Base-by-base conservation (phyloP, 257 asterid genomes). In the Capsicum chinense region DNA sequence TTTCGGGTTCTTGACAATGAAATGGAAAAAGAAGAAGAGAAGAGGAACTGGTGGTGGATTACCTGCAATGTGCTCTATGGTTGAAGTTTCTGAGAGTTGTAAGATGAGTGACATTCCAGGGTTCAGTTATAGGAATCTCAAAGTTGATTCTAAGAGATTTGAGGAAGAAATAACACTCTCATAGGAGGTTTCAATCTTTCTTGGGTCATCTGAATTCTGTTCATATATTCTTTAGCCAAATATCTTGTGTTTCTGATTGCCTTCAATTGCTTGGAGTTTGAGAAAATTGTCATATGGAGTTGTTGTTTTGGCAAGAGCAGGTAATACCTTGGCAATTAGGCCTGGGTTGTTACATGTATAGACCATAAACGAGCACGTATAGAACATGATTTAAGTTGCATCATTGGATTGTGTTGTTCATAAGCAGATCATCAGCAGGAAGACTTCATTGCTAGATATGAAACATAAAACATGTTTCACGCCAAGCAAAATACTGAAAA, bases 51-150 rank as follows among this genome's bases (percentile, higher is more conserved):
- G 91, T 70, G 87, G 88, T 56, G 92, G 90, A 81, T 85, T 88
- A 8, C 87, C 81, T 87, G 3, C 92, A 90, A 0, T 89, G 92
- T 69, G 85, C 84, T 63, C 91, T 76, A 82, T 87, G 87, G 91
- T 89, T 81, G 90, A 89, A 79, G 88, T 89, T 82, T 79, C 88
- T 47, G 82, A 85, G 42, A 85, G 81, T 79, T 87, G 80, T 56
- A 76, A 84, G 79, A 79, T 85, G 62, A 87, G 83, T 80, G 92
- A 90, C 14, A 80, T 90, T 71, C 89, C 89, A 21, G 88, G 93
- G 11, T 95, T 92, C 84, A 82, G 90, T 85, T 95, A 93, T 81
- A 89, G 85, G 16, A 94, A 92, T 87, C 98, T 95, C n/a, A 90
- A 90, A 68, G 91, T 74, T 83, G 92, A 93, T 81, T 93, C 94